Evolutionary conservation across 2,329 filamentous ascomycete genomes (phyloP), one percentile per base, ranked within the genome.

Genomic region (Alternaria novae-zelandiae): DNA sequence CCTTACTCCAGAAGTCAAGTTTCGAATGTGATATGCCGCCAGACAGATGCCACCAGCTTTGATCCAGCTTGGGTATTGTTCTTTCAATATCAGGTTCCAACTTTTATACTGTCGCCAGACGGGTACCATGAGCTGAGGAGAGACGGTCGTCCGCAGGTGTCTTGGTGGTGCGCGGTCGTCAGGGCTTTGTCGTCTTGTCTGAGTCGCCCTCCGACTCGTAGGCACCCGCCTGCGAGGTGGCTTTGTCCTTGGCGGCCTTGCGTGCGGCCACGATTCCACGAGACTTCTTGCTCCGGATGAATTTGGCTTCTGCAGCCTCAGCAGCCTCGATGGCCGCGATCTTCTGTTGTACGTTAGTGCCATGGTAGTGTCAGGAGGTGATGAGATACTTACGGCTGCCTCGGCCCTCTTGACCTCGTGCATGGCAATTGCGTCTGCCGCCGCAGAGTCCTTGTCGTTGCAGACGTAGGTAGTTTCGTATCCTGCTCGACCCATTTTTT

Each of bases 401-500:
- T 59, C 25, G 6, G 47, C 41, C 25, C 17, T 28, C 13, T 49
- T 56, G 12, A 6, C 13, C 5, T 62, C 41, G 7, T 67, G 54
- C 12, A 56, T 41, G 1, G 41, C 17, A 1, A 70, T 41, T 7
- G 56, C 61, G 3, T 20, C 32, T 3, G 20, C 30, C 10, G 57
- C 70, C 6, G 62, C 61, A 0, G 58, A 59, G 3, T 67, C 65
- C 26, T 56, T 56, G 2, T 46, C 3, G 50, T 20, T 5, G 8
- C 23, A 13, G 54, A 64, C 17, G 59, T 54, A 54, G 0, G 67
- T 72, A 2, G 43, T 49, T 45, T 74, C 71, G 56, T 75, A 75
- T 6, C 46, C 72, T 2, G 63, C 68, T 2, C 70, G 70, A 0
- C 68, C 68, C 70, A 74, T 74, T 15, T 12, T 64, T 21, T 3